Percentiles rank a stretch among this genome's conserved stretches.
These are phyloP conservation scores for sweet orange (Citrus sinensis) DNA, from an alignment of 345 rosid genomes.

Conservation along the genomic window DVS_A1.0 CM039162.1:22767001-22767500, in stretches of 20 bases:
- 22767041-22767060: neutral
- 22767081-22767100: neutral
- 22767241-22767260: conserved; percentile 83
- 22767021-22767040: neutral
- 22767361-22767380: neutral
- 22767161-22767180: conserved; percentile 86
- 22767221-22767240: conserved; percentile 87
- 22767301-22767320: conserved; percentile 79
- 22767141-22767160: conserved; percentile 32
- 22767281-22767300: conserved; percentile 88
- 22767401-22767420: neutral
- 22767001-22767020: conserved; percentile 62
- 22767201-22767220: conserved; percentile 85
- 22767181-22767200: conserved; percentile 81
- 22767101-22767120: conserved; percentile 1
- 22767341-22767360: neutral
- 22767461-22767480: neutral
- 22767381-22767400: neutral
- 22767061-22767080: neutral
- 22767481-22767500: neutral
- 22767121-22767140: neutral
- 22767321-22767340: conserved; percentile 11
- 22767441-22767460: neutral
- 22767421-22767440: neutral
- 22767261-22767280: conserved; percentile 89